Evolutionary conservation across 2,329 filamentous ascomycete species (phyloP).

Genomic region (Aspergillus ibericus): DNA sequence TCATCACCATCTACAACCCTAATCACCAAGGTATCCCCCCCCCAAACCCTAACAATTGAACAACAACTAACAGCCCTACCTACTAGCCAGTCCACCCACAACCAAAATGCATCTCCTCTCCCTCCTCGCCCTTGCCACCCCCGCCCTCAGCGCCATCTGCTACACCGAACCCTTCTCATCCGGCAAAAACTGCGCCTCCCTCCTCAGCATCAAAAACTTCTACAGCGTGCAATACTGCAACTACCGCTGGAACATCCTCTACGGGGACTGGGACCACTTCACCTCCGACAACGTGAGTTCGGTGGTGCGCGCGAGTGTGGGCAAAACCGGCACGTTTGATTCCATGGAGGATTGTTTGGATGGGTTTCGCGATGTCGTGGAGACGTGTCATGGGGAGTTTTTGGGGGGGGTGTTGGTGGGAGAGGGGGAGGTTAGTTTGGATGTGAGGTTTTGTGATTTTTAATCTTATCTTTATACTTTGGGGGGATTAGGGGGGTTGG

Average conservation of each 20-base stretch:
- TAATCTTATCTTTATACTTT: not conserved
- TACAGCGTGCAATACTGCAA: constrained; percentile 1
- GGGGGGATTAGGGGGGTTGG: not conserved
- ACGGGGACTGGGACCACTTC: constrained; percentile 4
- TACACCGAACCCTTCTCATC: not conserved
- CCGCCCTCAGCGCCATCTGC: not conserved
- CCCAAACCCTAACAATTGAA: no score
- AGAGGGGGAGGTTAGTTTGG: not conserved
- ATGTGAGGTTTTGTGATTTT: not conserved
- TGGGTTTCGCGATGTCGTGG: not conserved
- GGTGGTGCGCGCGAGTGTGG: not conserved
- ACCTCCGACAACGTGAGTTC: not conserved
- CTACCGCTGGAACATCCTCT: constrained; percentile 2
- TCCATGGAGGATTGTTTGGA: constrained; percentile 1
- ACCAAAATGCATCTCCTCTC: not conserved
- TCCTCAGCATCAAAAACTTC: not conserved
- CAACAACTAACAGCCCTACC: not conserved
- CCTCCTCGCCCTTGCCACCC: not conserved
- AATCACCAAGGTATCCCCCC: no score
- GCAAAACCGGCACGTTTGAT: not conserved
- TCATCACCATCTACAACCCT: no score
- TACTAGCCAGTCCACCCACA: no score
- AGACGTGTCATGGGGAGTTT: not conserved
- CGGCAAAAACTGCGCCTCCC: not conserved
- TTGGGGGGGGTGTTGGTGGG: not conserved